Evolutionary conservation across 176 grass and related monocot species (phyloP).

Genomic region (Eragrostis nindensis): DNA sequence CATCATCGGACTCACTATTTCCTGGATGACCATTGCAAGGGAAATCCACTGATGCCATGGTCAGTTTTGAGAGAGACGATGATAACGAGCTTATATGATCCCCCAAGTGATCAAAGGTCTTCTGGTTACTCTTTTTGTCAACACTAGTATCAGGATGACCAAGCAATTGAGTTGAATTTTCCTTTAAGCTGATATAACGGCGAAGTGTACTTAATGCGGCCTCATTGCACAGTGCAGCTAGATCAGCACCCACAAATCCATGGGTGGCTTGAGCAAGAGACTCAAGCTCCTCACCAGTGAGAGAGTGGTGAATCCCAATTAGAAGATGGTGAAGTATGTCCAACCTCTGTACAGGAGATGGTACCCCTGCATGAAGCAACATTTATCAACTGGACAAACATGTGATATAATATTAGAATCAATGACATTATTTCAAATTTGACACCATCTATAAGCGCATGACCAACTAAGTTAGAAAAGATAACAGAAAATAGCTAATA

Average conservation of each 20-base stretch:
- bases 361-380: constrained; percentile 63
- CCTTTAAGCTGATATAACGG: constrained; percentile 58
- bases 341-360: constrained; percentile 78
- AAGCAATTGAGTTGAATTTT: constrained; percentile 30
- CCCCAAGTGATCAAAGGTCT: constrained; percentile 32
- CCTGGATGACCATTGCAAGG: constrained; percentile 18
- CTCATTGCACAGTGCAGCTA: constrained; percentile 88
- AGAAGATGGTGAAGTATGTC: constrained; percentile 77
- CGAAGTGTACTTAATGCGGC: constrained; percentile 73
- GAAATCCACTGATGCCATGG: constrained; percentile 47
- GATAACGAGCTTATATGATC: constrained; percentile 51
- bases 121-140: constrained; percentile 14
- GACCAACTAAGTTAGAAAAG: background rate
- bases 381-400: constrained; percentile 22
- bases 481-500: background rate
- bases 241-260: constrained; percentile 98
- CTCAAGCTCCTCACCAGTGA: constrained; percentile 48
- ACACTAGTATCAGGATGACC: constrained; percentile 17
- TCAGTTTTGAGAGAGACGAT: constrained; percentile 64
- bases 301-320: constrained; percentile 65
- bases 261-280: constrained; percentile 68
- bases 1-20: constrained; percentile 21
- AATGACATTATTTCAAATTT: constrained; percentile 7
- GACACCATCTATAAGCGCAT: background rate
- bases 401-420: background rate